Evolutionary conservation across 495 filamentous ascomycete species (phyloP).

Genomic region (Talaromyces proteolyticus): DNA sequence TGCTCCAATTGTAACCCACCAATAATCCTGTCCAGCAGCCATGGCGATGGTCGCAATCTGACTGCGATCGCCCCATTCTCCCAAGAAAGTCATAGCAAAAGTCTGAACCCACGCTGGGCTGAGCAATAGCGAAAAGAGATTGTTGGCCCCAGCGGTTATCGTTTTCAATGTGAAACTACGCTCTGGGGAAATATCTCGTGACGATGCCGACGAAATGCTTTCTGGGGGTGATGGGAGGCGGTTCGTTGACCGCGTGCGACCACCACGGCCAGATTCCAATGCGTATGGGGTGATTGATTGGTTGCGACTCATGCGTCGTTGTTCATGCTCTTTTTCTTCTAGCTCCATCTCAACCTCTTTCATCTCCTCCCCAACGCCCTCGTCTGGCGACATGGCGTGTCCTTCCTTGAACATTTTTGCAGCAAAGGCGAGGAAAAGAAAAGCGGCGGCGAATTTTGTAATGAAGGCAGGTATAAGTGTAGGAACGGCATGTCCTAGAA

Average conservation of each 20-base stretch:
- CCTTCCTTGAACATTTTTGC: conserved; percentile 81
- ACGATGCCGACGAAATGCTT: conserved; percentile 49
- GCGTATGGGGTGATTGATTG: conserved; percentile 47
- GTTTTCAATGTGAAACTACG: conserved; percentile 32
- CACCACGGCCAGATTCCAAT: conserved; percentile 39
- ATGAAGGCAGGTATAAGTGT: conserved; percentile 82
- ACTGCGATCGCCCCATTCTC: conserved; percentile 96
- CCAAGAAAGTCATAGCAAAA: conserved; percentile 97
- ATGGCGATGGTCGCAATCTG: conserved; percentile 99
- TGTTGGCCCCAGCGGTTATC: conserved; percentile 61
- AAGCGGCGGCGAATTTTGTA: conserved; percentile 79
- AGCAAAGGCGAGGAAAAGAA: conserved; percentile 85
- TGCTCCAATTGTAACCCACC: conserved; percentile 95
- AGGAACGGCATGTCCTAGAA: conserved; percentile 92
- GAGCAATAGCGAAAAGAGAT: conserved; percentile 79
- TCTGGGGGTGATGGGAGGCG: conserved; percentile 50
- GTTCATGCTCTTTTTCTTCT: conserved; percentile 81
- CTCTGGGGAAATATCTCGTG: conserved; percentile 51
- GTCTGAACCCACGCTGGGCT: conserved; percentile 98
- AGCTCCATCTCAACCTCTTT: conserved; percentile 93
- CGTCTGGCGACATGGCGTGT: conserved; percentile 76
- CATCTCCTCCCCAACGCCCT: conserved; percentile 93
- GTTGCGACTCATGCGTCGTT: conserved; percentile 45
- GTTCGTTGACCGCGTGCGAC: conserved; percentile 40
- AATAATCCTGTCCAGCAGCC: conserved; percentile 97